phyloP scores from a whole-genome alignment of 2,329 filamentous ascomycete species.

The Trichoderma sp. region DNA sequence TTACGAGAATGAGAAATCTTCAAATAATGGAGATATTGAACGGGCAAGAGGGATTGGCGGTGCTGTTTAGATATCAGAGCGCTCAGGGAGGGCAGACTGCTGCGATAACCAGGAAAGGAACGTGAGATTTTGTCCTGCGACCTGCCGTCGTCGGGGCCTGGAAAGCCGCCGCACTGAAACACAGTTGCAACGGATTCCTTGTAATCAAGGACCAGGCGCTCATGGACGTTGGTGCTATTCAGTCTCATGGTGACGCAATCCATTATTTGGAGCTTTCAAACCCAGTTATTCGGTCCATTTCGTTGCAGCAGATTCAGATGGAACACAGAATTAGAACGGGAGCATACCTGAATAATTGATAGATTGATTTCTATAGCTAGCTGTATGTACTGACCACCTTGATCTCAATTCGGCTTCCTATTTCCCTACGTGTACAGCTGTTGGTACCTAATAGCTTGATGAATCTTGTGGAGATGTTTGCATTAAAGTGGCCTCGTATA shows the following conservation, averaged over 20 bases:
- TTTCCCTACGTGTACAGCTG: no score
- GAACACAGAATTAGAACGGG: slow-evolving; percentile 7
- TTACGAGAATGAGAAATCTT: slow-evolving; percentile 30
- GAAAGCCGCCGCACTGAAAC: slow-evolving; percentile 21
- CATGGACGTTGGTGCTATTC: slow-evolving; percentile 3
- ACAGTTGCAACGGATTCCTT: not conserved
- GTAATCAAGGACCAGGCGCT: slow-evolving; percentile 15
- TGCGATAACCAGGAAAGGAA: slow-evolving; percentile 21
- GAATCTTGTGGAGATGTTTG: no score
- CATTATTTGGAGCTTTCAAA: slow-evolving; percentile 20
- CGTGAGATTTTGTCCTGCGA: slow-evolving; percentile 15
- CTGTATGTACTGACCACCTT: no score
- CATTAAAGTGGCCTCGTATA: no score
- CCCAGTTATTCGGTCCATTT: slow-evolving; percentile 20
- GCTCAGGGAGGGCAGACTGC: not conserved
- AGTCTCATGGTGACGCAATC: slow-evolving; percentile 23
- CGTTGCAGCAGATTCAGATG: slow-evolving; percentile 21
- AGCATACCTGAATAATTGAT: no score
- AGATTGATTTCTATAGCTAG: no score
- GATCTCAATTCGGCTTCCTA: no score
- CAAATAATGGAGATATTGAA: slow-evolving; percentile 35
- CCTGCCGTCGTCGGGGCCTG: slow-evolving; percentile 21
- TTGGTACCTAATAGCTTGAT: no score
- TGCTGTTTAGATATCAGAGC: slow-evolving; percentile 26
- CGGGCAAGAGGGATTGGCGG: slow-evolving; percentile 24